These are phyloP conservation scores for Fusarium brevicatenulatum DNA, from an alignment of 2,329 filamentous ascomycete genomes.

Conservation along the genomic window DNA sequence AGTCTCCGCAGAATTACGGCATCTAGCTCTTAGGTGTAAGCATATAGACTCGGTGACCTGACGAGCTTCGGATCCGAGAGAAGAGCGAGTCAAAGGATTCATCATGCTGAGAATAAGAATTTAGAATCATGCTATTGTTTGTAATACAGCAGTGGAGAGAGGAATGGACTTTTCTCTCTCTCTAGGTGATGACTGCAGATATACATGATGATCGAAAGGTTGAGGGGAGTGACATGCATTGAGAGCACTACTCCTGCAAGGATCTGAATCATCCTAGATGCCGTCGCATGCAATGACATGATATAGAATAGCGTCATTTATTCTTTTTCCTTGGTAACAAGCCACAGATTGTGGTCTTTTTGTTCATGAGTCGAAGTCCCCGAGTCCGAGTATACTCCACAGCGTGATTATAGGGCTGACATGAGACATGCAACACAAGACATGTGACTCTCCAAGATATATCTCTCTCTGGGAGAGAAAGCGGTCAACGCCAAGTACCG, in stretches of 20 bases:
- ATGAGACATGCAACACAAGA: conserved; percentile 8
- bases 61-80: conserved; percentile 15
- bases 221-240: conserved; percentile 22
- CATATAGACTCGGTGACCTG: not conserved
- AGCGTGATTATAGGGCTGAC: conserved; percentile 28
- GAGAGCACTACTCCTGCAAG: conserved; percentile 7
- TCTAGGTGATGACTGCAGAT: conserved; percentile 31
- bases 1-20: conserved; percentile 18
- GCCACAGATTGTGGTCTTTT: not conserved
- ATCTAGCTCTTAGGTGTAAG: not conserved
- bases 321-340: not conserved
- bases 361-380: not conserved
- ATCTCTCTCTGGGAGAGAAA: not conserved
- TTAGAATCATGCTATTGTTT: not conserved
- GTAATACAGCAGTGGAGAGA: not conserved
- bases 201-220: not conserved
- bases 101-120: not conserved
- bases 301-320: not conserved
- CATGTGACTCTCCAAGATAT: conserved; percentile 8
- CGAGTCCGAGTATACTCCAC: conserved; percentile 2
- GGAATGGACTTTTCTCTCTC: not conserved
- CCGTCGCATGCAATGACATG: not conserved
- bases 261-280: conserved; percentile 4
- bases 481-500: conserved; percentile 1
- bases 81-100: not conserved